phyloP scores from a whole-genome alignment of 2,329 filamentous ascomycete genomes.

The Gnomoniopsis smithogilvyi region DNA sequence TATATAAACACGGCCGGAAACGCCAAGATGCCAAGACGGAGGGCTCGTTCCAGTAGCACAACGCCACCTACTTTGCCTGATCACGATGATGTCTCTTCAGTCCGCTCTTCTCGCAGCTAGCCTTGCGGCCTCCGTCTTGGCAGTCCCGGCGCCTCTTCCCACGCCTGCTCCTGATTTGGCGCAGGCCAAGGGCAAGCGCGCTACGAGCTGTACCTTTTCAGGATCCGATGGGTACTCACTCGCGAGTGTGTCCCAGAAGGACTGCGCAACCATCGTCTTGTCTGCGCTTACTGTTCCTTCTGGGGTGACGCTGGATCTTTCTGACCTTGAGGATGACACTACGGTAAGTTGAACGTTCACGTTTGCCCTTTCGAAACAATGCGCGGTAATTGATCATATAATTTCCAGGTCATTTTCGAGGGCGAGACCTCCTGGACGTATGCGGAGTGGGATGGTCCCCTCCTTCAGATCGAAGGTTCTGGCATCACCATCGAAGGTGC shows the following conservation, averaged over 20 bases:
- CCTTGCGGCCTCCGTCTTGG: conserved; percentile 16
- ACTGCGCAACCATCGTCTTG: conserved; percentile 51
- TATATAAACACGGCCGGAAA: not conserved
- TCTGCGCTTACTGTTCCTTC: conserved; percentile 52
- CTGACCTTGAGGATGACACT: conserved; percentile 41
- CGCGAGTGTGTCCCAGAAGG: conserved; percentile 44
- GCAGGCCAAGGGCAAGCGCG: conserved; percentile 9
- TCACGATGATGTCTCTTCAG: conserved; percentile 6
- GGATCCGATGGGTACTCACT: conserved; percentile 35
- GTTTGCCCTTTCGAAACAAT: not conserved
- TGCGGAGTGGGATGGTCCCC: conserved; percentile 61
- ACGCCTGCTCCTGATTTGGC: conserved; percentile 9
- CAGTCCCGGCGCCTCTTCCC: conserved; percentile 8
- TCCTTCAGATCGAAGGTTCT: conserved; percentile 58
- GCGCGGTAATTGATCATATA: conserved; percentile 4
- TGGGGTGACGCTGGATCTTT: conserved; percentile 56
- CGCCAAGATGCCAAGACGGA: not conserved
- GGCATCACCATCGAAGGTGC: conserved; percentile 51
- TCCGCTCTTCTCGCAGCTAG: conserved; percentile 11
- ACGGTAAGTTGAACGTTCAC: conserved; percentile 33
- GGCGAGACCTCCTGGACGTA: conserved; percentile 65
- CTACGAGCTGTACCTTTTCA: conserved; percentile 49
- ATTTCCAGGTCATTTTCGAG: conserved; percentile 51
- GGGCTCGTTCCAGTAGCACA: not conserved
- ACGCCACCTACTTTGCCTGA: not conserved